Evolutionary conservation across 331 rosid species (phyloP), one percentile per base, ranked within the genome.

Genomic region (Malus hybrid): DNA sequence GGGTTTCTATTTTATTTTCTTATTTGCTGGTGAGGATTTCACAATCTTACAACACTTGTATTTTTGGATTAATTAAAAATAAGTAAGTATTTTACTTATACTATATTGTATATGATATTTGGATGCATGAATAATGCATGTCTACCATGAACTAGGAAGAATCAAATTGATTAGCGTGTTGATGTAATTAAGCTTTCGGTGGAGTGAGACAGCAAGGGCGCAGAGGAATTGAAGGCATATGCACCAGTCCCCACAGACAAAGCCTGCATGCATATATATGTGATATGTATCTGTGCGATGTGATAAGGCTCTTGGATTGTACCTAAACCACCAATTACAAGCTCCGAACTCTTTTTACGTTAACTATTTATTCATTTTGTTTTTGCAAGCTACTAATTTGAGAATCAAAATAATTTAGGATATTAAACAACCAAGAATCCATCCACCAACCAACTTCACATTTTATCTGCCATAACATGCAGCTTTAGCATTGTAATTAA

Each of bases 131-230:
- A 42, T 42, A 42, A 42, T 42, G 48, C 48, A 42, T 10, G 48
- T 42, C 0, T 42, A 42, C 48, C 48, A 42, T 42, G 14, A 42
- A 42, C 4, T 42, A 5, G 57, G 9, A 54, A 54, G 59, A 54
- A 54, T 18, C 59, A 54, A 54, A 54, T 54, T 7, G 14, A 10
- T 18, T 22, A 10, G 65, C 32, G 6, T 59, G 29, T 4, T 59
- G 13, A 59, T 59, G 65, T 7, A 22, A 20, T 10, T 5, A 56
- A 59, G 32, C 71, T 74, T 74, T 74, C 71, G 78, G 78, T 65
- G 78, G 78, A 74, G 24, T 64, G 52, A 65, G 78, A 74, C 78
- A 64, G 48, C 78, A 11, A 31, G 13, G 33, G 62, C 34, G 70
- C 61, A 27, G 67, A 62, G 67, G 34, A 62, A 19, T 27, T 62